Base-by-base conservation (phyloP, 768 basidiomycete species). In the Phaeolepiota aurea region DNA sequence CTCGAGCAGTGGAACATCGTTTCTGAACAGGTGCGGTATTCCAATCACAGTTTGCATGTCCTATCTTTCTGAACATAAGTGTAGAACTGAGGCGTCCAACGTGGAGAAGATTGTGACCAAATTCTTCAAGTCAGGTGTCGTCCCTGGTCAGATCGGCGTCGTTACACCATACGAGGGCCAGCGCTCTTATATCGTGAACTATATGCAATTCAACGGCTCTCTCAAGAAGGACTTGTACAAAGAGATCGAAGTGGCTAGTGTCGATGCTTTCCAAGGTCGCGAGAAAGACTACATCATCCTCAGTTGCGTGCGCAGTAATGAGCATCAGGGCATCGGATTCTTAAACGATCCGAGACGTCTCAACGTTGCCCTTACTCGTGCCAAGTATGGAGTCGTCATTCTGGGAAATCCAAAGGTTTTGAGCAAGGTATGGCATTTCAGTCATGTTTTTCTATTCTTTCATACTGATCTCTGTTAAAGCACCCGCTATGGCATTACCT, bases 281-380 rank as follows among this genome's bases (percentile, higher is more conserved):
- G 96, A 99, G 69, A 99, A 99, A 74, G 96, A 99, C 59, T 99
- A 99, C 54, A 98, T 99, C 59, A 98, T 99, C 54, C 72, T 99
- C 37, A 89, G 86, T 56, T 98, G 96, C 55, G 96, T 99, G 13
- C 71, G 96, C 58, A 94, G 91, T 65, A 99, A 99, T 60, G 96
- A 99, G 57, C 96, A 99, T 58, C 96, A 98, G 58, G 96, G 96
- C 23, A 99, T 99, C 44, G 96, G 96, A 34, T 99, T 99, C 75
- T 75, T 99, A 68, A 98, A 94, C 52, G 96, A 99, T 59, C 96
- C 96, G 4, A 71, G 96, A 48, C 81, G 96, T 41, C 63, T 99
- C 52, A 99, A 99, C 54, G 96, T 99, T 37, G 96, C 96, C 18
- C 73, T 99, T 32, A 97, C 96, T 1, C 77, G 96, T 47, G 94